Evolutionary conservation across 768 basidiomycete species (phyloP), one percentile per base, ranked within the genome.

Genomic region (Phlegmacium glaucopus): DNA sequence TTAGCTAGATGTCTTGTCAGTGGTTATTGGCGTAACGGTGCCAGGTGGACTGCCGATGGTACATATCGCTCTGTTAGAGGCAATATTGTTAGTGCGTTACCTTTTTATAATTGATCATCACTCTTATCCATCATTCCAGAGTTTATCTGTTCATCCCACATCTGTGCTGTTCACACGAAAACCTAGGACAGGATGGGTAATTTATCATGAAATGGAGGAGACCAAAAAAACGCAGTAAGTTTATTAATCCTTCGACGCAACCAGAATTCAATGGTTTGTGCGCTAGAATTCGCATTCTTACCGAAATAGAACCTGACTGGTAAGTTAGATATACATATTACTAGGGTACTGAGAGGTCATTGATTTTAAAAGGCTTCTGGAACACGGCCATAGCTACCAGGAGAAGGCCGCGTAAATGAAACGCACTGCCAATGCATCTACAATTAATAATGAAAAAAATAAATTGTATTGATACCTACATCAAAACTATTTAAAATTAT

Each of bases 291-390:
- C 82, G 89, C 17, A 85, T 97, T 53, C 64, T 97, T 28, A 96
- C 95, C 1, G 92, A 94, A 58, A 90, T 97, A 37, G 94, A 97
- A 58, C 84, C 93, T 34, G 94, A 98, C 58, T 98, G 95, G 95
- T 85, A 58, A 45, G 49, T 44, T 16, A 5, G 22, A 22, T 22
- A 22, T 22, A 22, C 22, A 5, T 22, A 22, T 22, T 22, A 22
- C 5, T 22, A 22, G 22, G 3, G 3, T 22, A 22, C 22, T 5
- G 5, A 22, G 22, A 22, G 22, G 3, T 22, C 22, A 22, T 22
- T 22, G 22, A 22, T 22, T 5, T 22, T 22, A 22, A 22, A 22
- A 22, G 22, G 22, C 22, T 22, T 22, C 22, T 22, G 22, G 22
- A 22, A 22, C 22, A 22, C 22, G 22, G 22, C 5, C 22, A 22